Base-by-base conservation (phyloP, 2,329 filamentous ascomycete genomes). In the Paraconiothyrium sp. region DNA sequence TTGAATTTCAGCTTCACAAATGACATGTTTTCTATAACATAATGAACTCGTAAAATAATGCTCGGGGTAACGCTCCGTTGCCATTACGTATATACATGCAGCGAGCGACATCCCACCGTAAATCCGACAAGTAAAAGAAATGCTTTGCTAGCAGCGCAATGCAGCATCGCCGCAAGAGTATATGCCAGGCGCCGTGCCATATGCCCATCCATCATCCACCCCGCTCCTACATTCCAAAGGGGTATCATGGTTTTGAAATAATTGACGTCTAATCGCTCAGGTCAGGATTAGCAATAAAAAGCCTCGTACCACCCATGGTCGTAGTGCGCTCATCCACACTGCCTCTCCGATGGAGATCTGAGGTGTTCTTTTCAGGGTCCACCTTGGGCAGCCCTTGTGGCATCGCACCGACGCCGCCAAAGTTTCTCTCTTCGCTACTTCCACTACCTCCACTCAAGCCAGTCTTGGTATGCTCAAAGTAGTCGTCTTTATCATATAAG, bases 201-300 rank as follows among this genome's bases (percentile, higher is more conserved):
- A 58, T 48, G 46, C 50, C 34, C n/a, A 37, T 22, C 2, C 43
- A 27, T 46, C 34, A 22, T n/a, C 43, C 34, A 61, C 27, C 50
- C 58, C 50, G 22, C 16, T 49, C 58, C 30, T 52, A 6, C 20
- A 27, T 55, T 56, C 30, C 44, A 37, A 47, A 20, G 69, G 74
- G 74, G 74, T 76, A 76, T 76, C 72, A 69, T 68, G 62, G 63
- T 50, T 20, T 55, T 49, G 52, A 30, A 47, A 48, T 41, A 44
- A 35, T 44, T 5, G 22, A n/a, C 43, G 24, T 54, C 67, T 70
- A 84, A 68, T 84, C 82, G 71, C 81, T 83, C 63, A 82, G 86
- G 78, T 95, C 92, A 20, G 92, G 92, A 78, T 96, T 96, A 70
- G 92, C 92, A 73, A 96, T 93, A 78, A 92, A 95, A 61, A 96